Conservation (phyloP, 2,329 filamentous ascomycete species). For the Aspergillus quadricinctus region DNA sequence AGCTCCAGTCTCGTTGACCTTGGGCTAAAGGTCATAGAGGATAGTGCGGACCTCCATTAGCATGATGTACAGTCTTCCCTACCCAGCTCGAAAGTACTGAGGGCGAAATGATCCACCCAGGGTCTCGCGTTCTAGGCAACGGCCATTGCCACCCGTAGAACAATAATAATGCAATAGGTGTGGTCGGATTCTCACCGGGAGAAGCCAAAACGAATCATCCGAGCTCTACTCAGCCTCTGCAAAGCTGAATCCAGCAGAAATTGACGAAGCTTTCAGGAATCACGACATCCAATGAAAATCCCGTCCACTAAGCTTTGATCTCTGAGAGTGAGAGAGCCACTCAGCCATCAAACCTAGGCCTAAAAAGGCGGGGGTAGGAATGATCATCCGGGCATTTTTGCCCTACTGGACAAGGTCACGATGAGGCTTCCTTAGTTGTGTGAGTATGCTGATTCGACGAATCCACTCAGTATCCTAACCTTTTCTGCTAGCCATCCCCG, state of each 20-base stretch:
- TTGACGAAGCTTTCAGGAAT: conserved; percentile 8
- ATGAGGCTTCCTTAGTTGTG: neutral
- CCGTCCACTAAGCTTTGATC: conserved; percentile 3
- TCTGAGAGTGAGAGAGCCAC: conserved; percentile 1
- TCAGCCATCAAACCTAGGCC: neutral
- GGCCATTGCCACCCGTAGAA: neutral
- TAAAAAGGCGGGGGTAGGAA: conserved; percentile 11
- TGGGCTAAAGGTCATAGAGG: conserved; percentile 2
- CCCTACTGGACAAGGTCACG: neutral
- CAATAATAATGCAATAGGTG: neutral
- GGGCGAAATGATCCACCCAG: neutral
- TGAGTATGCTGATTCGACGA: neutral
- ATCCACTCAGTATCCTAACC: neutral
- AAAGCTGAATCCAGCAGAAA: neutral
- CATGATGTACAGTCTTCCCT: neutral
- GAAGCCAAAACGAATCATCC: neutral
- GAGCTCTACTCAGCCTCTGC: neutral
- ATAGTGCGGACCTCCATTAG: neutral
- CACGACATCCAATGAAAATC: conserved; percentile 11
- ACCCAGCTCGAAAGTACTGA: neutral
- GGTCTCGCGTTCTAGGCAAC: neutral
- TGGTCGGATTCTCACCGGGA: neutral
- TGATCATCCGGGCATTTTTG: conserved; percentile 1
- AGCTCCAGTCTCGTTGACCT: neutral
- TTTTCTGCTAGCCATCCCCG: neutral